These are phyloP conservation scores for Scalesia atractyloides DNA, from an alignment of 129 eudicot genomes.

Conservation along the genomic window DNA sequence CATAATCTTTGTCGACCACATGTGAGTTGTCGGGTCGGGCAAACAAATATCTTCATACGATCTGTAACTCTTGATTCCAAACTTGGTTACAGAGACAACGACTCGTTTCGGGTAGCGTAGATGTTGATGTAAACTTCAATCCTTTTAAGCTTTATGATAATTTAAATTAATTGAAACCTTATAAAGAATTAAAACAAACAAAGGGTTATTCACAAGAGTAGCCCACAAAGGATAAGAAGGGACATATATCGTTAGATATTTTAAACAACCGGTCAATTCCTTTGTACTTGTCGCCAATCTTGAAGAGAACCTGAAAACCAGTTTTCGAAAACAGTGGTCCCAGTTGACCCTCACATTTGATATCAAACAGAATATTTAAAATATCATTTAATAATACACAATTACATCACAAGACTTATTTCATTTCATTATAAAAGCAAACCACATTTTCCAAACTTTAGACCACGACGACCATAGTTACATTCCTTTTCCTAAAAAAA, in stretches of 20 bases:
- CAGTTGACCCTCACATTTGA: constrained; percentile 12
- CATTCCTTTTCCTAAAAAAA: not conserved
- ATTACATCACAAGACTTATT: constrained; percentile 9
- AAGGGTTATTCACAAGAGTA: not conserved
- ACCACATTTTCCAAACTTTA: constrained; percentile 13
- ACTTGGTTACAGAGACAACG: no score
- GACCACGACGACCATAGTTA: constrained; percentile 19
- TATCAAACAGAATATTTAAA: not conserved
- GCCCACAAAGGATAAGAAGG: constrained; percentile 7
- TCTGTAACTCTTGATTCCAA: no score
- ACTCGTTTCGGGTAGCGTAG: no score
- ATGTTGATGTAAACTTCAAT: no score
- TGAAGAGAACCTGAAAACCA: not conserved
- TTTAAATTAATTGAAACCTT: not conserved
- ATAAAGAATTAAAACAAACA: not conserved
- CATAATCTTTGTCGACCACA: no score
- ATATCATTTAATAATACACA: constrained; percentile 1
- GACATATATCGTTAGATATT: not conserved
- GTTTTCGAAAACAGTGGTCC: not conserved
- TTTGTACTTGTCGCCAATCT: constrained; percentile 16
- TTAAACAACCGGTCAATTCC: constrained; percentile 22
- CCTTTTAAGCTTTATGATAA: not conserved
- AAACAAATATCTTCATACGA: no score
- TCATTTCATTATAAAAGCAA: constrained; percentile 15
- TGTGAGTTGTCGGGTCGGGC: no score